phyloP scores from a whole-genome alignment of 495 filamentous ascomycete genomes.

The Extremus antarcticus region DNA sequence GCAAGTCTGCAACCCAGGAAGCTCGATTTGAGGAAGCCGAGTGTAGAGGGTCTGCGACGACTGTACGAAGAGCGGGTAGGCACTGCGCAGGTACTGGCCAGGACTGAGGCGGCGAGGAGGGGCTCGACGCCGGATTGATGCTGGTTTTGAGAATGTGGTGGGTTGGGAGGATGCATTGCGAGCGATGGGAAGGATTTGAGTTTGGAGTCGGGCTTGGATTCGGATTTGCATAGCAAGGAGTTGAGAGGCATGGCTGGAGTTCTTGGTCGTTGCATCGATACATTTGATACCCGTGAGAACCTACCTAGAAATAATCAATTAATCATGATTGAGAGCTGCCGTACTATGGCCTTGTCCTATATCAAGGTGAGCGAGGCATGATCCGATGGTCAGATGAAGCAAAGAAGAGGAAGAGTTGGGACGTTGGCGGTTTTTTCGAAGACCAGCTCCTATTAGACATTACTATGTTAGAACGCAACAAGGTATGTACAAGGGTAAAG shows the following conservation, averaged over 20 bases:
- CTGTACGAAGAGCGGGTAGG: slow-evolving; percentile 34
- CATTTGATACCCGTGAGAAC: not conserved
- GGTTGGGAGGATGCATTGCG: too few species aligned
- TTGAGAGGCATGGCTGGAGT: not conserved
- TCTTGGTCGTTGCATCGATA: not conserved
- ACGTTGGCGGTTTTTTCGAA: not conserved
- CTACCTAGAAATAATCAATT: too few species aligned
- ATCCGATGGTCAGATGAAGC: not conserved
- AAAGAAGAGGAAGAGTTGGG: too few species aligned
- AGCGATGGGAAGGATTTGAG: not conserved
- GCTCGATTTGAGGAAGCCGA: slow-evolving; percentile 26
- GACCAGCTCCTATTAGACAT: slow-evolving; percentile 13
- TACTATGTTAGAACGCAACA: not conserved
- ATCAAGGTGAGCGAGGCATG: too few species aligned
- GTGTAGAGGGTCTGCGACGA: slow-evolving; percentile 31
- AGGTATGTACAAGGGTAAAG: not conserved
- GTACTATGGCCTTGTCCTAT: too few species aligned
- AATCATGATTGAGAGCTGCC: too few species aligned
- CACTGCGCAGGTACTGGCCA: slow-evolving; percentile 14
- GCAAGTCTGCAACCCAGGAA: slow-evolving; percentile 11
- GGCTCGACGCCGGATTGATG: not conserved
- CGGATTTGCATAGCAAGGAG: not conserved
- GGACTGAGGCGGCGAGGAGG: not conserved
- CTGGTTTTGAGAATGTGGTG: too few species aligned
- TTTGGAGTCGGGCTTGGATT: too few species aligned